Evolutionary conservation across 2,329 filamentous ascomycete genomes (phyloP).

Genomic region (Phialophora macrospora): DNA sequence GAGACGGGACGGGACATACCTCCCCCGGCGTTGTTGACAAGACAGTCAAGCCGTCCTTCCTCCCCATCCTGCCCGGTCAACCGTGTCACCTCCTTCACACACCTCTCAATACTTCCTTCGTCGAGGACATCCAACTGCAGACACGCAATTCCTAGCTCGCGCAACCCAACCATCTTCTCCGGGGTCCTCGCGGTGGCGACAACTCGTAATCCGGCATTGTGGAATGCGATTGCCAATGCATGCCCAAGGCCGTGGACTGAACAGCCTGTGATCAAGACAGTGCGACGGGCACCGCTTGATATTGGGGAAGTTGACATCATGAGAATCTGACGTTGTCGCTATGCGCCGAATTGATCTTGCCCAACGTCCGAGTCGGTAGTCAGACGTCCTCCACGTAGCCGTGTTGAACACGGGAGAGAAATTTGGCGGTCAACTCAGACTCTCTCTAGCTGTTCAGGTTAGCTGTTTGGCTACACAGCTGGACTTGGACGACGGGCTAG

Average conservation of each 20-base stretch:
- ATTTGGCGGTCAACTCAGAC: not conserved
- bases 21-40: constrained; percentile 57
- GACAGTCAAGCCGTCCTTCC: constrained; percentile 46
- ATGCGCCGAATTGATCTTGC: not conserved
- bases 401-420: not conserved
- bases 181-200: constrained; percentile 47
- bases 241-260: constrained; percentile 45
- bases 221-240: constrained; percentile 46
- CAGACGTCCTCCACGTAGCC: not conserved
- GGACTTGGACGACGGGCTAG: not conserved
- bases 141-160: constrained; percentile 30
- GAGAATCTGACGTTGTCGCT: not conserved
- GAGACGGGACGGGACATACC: constrained; percentile 15
- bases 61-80: constrained; percentile 20
- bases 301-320: not conserved
- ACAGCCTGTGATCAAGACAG: constrained; percentile 34
- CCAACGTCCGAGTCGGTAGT: not conserved
- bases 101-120: constrained; percentile 18
- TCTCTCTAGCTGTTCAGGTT: not conserved
- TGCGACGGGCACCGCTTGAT: not conserved
- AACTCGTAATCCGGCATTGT: constrained; percentile 44
- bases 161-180: constrained; percentile 41
- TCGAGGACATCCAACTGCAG: constrained; percentile 29
- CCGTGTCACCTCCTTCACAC: constrained; percentile 21
- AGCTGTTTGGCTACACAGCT: not conserved